Evolutionary conservation across 2,329 filamentous ascomycete species (phyloP), one percentile per base, ranked within the genome.

Genomic region (Cladophialophora carrionii): DNA sequence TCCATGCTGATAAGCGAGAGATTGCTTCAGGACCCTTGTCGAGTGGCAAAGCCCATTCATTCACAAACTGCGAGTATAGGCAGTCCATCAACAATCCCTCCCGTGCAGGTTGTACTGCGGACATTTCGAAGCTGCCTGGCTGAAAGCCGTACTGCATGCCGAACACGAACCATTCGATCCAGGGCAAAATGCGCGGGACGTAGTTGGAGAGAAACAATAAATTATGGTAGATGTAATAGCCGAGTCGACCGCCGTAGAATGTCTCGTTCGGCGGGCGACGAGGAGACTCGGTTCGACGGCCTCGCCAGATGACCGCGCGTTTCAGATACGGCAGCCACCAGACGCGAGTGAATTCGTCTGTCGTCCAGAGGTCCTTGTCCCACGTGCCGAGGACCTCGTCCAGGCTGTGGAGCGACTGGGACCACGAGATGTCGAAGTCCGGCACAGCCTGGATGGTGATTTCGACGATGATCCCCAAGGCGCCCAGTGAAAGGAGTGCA

Each of bases 261-360:
- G 85, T 90, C 61, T 79, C 81, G 1, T 84, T 84, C 1, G 90
- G 87, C 6, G 85, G 79, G 17, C 80, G 79, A 48, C 84, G 78
- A 0, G 87, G 81, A 63, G 88, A 85, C 8, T 86, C 81, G 0
- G 91, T 92, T 75, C 90, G 90, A 55, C 92, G 85, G n/a, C 92
- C 95, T 48, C 87, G 86, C 95, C 95, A 99, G 53, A 96, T 85
- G 55, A 98, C 90, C 0, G 91, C 92, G 53, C 91, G 86, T 62
- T 91, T 87, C 74, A 90, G 92, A 79, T 98, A 96, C 0, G 95
- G 95, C 75, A 96, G 88, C 95, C 95, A 99, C 94, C 95, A 99
- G 31, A 97, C 92, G 31, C 95, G 86, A 29, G 96, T 91, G 74
- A 94, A 99, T 77, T 98, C 92, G 67, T 88, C 87, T 67, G 87